A percentile compares a stretch with the other conserved stretches of the same genome.
These are phyloP conservation scores for Discostella pseudostelligera DNA, from an alignment of 108 stramenopile species.

Conservation along the genomic window DNA sequence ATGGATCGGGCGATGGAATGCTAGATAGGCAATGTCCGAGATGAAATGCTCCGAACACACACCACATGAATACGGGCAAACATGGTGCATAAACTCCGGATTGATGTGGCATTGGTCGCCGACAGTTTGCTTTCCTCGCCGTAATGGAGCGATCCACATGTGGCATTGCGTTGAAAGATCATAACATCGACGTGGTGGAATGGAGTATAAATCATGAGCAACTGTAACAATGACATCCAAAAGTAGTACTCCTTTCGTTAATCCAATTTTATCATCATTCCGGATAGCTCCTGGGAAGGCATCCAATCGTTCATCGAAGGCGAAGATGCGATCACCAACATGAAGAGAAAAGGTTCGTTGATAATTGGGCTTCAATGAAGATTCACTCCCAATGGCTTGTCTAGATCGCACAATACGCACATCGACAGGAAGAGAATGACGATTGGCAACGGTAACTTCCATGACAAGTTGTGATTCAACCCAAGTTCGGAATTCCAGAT, in stretches of 20 bases:
- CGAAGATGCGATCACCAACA: slow-evolving; percentile 17
- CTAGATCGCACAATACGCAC: slow-evolving; percentile 9
- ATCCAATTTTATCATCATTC: slow-evolving; percentile 12
- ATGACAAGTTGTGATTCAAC: slow-evolving; percentile 13
- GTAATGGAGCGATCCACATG: slow-evolving; percentile 4
- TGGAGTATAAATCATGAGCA: background rate
- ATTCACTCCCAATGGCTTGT: slow-evolving; percentile 3
- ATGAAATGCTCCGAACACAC: slow-evolving; percentile 18
- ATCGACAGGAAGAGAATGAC: slow-evolving; percentile 13
- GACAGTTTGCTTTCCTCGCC: background rate
- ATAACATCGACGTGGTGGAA: slow-evolving; percentile 12
- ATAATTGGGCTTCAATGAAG: slow-evolving; percentile 9
- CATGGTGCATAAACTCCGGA: slow-evolving; percentile 33
- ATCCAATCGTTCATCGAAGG: slow-evolving; percentile 25
- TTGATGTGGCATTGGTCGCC: slow-evolving; percentile 5
- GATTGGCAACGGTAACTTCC: slow-evolving; percentile 9
- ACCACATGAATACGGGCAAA: slow-evolving; percentile 18
- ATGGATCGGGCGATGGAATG: slow-evolving; percentile 18
- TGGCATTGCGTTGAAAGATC: slow-evolving; percentile 24
- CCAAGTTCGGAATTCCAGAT: slow-evolving; percentile 12
- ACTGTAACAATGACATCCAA: slow-evolving; percentile 11
- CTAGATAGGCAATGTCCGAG: slow-evolving; percentile 10
- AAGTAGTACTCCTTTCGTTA: slow-evolving; percentile 3
- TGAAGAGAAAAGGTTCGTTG: slow-evolving; percentile 6
- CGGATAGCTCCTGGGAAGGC: slow-evolving; percentile 15